phyloP scores from a whole-genome alignment of 192 early-diverging fungal genomes.

The Backusella sp. region DNA sequence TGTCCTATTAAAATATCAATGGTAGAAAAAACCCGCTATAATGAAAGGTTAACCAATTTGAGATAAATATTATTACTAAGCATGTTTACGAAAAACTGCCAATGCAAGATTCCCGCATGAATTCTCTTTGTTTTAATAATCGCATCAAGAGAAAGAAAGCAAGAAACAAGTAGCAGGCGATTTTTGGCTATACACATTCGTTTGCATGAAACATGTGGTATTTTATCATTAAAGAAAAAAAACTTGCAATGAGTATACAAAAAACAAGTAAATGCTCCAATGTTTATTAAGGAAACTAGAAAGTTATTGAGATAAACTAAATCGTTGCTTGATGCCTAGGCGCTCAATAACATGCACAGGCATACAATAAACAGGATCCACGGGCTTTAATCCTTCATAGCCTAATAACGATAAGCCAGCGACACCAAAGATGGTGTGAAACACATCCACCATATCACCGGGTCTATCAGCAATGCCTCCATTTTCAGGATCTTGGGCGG shows the following conservation, averaged over 20 bases:
- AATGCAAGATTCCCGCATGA: too few species aligned
- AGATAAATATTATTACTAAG: too few species aligned
- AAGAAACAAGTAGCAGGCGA: too few species aligned
- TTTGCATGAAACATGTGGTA: slow-evolving; percentile 21
- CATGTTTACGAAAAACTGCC: too few species aligned
- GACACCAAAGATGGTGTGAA: slow-evolving; percentile 96
- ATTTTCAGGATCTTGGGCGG: slow-evolving; percentile 77
- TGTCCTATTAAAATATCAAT: too few species aligned
- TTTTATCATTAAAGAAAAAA: slow-evolving; percentile 85
- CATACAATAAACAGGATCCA: slow-evolving; percentile 95
- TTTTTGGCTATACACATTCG: too few species aligned
- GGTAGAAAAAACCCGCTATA: too few species aligned
- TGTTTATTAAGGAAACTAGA: background rate
- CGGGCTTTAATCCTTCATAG: slow-evolving; percentile 66
- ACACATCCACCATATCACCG: slow-evolving; percentile 91
- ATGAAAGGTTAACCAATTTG: too few species aligned
- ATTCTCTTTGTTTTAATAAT: too few species aligned
- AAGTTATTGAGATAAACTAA: background rate
- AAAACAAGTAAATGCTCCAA: too few species aligned
- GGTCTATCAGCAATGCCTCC: slow-evolving; percentile 95
- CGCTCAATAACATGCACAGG: slow-evolving; percentile 58
- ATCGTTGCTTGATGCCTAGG: background rate
- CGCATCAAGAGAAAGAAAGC: too few species aligned
- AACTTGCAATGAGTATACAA: slow-evolving; percentile 35
- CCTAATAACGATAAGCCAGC: slow-evolving; percentile 86